A percentile compares a stretch with the other conserved stretches of the same genome.
Evolutionary conservation across 768 basidiomycete species (phyloP).

Genomic region (Lactarius sp.): DNA sequence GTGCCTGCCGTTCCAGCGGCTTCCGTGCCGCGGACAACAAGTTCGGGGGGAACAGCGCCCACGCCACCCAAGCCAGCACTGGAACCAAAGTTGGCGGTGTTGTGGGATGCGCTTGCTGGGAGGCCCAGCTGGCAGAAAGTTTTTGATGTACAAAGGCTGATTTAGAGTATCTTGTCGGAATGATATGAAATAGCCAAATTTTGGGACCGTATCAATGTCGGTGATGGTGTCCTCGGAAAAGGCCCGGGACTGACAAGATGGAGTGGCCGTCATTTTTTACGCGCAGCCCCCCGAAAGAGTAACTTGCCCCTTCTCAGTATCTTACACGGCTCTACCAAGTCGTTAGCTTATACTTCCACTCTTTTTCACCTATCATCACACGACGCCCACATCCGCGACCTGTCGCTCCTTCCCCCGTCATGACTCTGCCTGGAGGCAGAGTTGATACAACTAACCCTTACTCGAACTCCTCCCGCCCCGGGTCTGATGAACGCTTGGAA

Average conservation of each 20-base stretch:
- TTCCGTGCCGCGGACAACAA: slow-evolving; percentile 24
- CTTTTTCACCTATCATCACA: not conserved
- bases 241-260: too few relatives aligned
- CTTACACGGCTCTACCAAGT: too few relatives aligned
- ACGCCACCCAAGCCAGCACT: slow-evolving; percentile 8
- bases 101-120: slow-evolving; percentile 66
- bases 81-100: slow-evolving; percentile 44
- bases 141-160: slow-evolving; percentile 34
- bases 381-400: not conserved
- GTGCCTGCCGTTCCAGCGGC: slow-evolving; percentile 8
- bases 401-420: slow-evolving; percentile 7
- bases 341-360: not conserved
- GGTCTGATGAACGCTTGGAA: not conserved
- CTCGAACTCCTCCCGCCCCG: not conserved
- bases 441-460: slow-evolving; percentile 26
- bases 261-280: too few relatives aligned
- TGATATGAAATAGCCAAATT: not conserved
- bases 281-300: not conserved
- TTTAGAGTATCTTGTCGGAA: not conserved
- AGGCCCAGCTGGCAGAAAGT: slow-evolving; percentile 71
- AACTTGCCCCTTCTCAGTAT: not conserved
- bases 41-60: slow-evolving; percentile 7
- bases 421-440: slow-evolving; percentile 11
- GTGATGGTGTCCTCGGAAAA: not conserved
- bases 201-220: slow-evolving; percentile 6